A percentile compares a stretch with the other conserved stretches of the same genome.
phyloP scores from a whole-genome alignment of 345 rosid species.

The Isatis tinctoria region DNA sequence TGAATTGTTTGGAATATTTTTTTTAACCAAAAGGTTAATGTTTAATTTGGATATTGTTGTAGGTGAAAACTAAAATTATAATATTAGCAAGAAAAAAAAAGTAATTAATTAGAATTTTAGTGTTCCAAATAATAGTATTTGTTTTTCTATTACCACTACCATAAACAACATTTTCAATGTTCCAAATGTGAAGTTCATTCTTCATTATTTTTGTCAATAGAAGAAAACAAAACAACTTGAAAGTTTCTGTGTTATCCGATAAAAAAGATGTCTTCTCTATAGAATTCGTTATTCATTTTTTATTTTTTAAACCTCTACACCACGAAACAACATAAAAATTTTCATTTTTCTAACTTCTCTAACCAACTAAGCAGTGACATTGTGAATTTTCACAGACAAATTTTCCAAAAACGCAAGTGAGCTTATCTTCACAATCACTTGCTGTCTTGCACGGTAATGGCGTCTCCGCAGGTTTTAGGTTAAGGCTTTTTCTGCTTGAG shows the following conservation, averaged over 20 bases:
- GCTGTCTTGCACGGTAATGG: neutral
- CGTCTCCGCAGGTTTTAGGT: conserved; percentile 6
- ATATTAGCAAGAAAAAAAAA: no score
- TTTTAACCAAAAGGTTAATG: no score
- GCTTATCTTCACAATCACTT: conserved; percentile 20
- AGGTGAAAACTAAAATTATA: neutral
- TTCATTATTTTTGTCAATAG: neutral
- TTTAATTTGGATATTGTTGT: neutral
- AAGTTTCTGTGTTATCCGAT: neutral
- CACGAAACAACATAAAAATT: neutral
- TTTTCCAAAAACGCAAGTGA: conserved; percentile 11
- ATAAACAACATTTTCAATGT: no score
- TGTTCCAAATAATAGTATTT: no score
- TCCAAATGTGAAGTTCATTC: neutral
- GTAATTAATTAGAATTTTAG: no score
- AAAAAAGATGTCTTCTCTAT: neutral
- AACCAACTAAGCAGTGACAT: conserved; percentile 1
- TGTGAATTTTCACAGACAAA: neutral
- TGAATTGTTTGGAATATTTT: neutral
- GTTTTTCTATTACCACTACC: no score
- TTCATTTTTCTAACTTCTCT: neutral
- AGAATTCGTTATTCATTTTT: neutral
- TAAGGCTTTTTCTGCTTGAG: neutral
- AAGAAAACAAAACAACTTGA: neutral
- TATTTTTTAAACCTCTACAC: neutral